phyloP scores from a whole-genome alignment of 441 rosid species.

The Eugenia klotzschiana region DNA sequence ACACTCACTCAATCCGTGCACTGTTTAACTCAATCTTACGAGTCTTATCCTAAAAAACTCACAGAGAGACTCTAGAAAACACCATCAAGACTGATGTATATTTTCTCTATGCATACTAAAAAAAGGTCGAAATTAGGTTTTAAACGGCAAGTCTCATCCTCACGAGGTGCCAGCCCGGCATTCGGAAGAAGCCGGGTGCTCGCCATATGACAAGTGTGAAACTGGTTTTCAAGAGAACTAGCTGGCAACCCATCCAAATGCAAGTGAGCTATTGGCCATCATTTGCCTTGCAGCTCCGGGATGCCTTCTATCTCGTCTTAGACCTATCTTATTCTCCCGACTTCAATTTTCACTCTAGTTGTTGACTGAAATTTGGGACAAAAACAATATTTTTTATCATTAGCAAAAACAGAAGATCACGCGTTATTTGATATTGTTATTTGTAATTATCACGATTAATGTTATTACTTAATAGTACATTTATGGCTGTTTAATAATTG shows the following conservation, averaged over 20 bases:
- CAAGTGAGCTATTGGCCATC: not conserved
- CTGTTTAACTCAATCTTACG: not conserved
- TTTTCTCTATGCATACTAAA: not conserved
- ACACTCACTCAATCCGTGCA: not conserved
- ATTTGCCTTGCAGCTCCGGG: not conserved
- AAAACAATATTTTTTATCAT: not conserved
- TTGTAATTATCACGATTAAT: not conserved
- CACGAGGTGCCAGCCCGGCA: not conserved
- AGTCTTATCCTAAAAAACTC: not conserved
- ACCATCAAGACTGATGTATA: not conserved
- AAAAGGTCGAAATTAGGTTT: not conserved
- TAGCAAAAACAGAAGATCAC: not conserved
- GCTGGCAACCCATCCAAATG: not conserved
- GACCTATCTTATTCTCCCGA: not conserved
- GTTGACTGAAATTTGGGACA: not conserved
- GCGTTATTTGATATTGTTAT: not conserved
- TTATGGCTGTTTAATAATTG: not conserved
- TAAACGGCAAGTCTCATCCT: not conserved
- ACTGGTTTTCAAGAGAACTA: not conserved
- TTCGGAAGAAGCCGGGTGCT: not conserved
- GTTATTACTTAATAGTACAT: not conserved
- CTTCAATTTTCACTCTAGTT: not conserved
- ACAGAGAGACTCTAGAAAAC: not conserved
- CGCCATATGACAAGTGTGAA: not conserved
- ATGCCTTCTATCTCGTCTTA: not conserved